Evolutionary conservation across 2,329 filamentous ascomycete species (phyloP), one percentile per base, ranked within the genome.

Genomic region (Alternaria viburni): DNA sequence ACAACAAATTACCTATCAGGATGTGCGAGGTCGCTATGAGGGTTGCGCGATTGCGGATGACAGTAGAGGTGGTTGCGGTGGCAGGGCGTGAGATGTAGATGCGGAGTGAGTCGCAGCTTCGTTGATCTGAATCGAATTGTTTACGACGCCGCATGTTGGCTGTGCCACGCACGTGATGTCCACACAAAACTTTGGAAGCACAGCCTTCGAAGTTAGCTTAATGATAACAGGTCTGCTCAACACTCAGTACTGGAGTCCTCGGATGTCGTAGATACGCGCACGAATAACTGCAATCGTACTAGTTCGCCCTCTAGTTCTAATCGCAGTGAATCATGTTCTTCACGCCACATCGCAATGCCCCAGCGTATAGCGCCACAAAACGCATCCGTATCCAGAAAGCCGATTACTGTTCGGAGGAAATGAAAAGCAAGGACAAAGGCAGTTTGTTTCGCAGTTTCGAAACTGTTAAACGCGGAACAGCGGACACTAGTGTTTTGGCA

Each of bases 401-500:
- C 26, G 54, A 47, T 15, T 44, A 21, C 44, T 1, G 30, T 47
- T 28, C 43, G 13, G 25, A 57, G 21, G 43, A 64, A 51, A 57
- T 47, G 28, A 51, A 21, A n/a, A 21, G 28, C 21, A 17, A 30
- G 54, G 50, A 21, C 28, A 11, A 52, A 41, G 49, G 30, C 19
- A 13, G 51, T 23, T 49, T 55, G 23, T 59, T 52, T 52, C 49
- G 49, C 49, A 52, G 63, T 69, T 68, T 69, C 66, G 63, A 68
- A 68, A 66, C 67, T 55, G 64, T 63, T 57, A 57, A 62, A 25
- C 41, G 26, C 56, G 59, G 51, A 51, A 30, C 15, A 36, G 57
- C 63, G 66, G 66, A 51, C 54, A 25, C 65, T 65, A 66, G 50
- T 46, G 61, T 67, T 70, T 67, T 59, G 59, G 59, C 57, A 61